Base-by-base conservation (phyloP, 441 rosid species). In the Aquilaria agallochum region DNA sequence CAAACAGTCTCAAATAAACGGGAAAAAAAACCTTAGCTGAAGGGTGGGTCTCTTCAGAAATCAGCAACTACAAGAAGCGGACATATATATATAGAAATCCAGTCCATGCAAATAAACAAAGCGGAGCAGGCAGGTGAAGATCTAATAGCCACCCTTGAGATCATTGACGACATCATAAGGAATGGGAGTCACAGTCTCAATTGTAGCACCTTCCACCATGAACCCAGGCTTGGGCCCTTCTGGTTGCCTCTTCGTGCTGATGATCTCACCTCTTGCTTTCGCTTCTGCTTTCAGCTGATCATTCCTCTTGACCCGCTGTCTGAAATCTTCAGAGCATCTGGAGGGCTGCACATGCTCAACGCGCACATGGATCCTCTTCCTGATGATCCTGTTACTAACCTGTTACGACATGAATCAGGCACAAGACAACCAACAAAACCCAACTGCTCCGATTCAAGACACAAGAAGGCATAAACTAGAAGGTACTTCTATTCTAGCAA, bases 81-180 rank as follows among this genome's bases (percentile, higher is more conserved):
- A 36, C 68, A 70, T 58, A 63, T 58, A 56, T 68, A 56, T 68
- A 36, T 20, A 20, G 27, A 20, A 36, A 36, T 4, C 42, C 3
- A 36, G 42, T 36, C 6, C 5, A 36, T 49, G 15, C 58, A 56
- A 65, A 42, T 60, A 42, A 56, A 56, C 15, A 27, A 34, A 68
- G 69, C 58, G 70, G 50, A 46, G 27, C 5, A 3, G 5, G 5
- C 6, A 36, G 7, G 7, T 36, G 42, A 56, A 50, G 61, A 64
- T 53, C 65, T 40, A 79, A 20, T 79, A 79, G 2, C 83, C 80
- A 0, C 83, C 83, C 58, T 79, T 79, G 60, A 79, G 83, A 63
- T 79, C 83, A 54, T 79, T 79, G 51, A 79, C 83, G 0, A 79
- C 80, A 63, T 76, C 84, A 42, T 76, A 79, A 1, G 79, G 84